Base-by-base conservation (phyloP, 169 alveolate genomes). In the Plasmodium reichenowi region DNA sequence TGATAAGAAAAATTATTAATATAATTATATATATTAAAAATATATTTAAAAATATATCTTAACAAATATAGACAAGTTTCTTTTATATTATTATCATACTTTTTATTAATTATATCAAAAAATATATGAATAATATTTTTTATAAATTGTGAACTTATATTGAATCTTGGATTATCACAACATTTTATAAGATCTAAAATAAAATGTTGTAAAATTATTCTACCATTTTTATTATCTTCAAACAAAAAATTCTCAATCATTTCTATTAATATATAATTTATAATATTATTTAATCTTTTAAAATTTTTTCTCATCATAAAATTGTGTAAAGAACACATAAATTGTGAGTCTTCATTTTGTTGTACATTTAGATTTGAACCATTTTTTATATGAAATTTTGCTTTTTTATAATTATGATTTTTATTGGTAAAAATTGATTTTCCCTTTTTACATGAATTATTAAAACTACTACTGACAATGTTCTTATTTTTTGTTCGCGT, bases 121-220 rank as follows among this genome's bases (percentile, higher is more conserved):
- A 70, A 86, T 5, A 86, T 48, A 52, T 72, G 88, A 60, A 62
- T 70, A 15, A 58, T 47, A 48, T 72, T 72, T 86, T 71, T 86
- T 64, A 86, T 54, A 48, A 86, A 86, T 4, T 71, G 38, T 9
- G 76, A 62, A 59, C 92, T 86, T 72, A 59, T 50, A 73, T 75
- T 86, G 47, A 86, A 72, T 72, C 71, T 2, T 7, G 92, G 92
- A 22, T 86, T 86, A 29, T 86, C 92, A 66, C 92, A 86, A 22
- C 92, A 86, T 63, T 86, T 72, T 9, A 86, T 70, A 62, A 86
- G 17, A 13, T 86, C 92, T 67, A 72, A 64, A 45, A 86, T 15
- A 43, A 86, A 20, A 64, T 24, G 48, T 5, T 86, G 70, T 29
- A 86, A 56, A n/a, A 71, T 72, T 13, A 24, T 72, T 86, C 63